phyloP scores from a whole-genome alignment of 2,329 filamentous ascomycete genomes.

The Magnaporthiopsis rhizophila region DNA sequence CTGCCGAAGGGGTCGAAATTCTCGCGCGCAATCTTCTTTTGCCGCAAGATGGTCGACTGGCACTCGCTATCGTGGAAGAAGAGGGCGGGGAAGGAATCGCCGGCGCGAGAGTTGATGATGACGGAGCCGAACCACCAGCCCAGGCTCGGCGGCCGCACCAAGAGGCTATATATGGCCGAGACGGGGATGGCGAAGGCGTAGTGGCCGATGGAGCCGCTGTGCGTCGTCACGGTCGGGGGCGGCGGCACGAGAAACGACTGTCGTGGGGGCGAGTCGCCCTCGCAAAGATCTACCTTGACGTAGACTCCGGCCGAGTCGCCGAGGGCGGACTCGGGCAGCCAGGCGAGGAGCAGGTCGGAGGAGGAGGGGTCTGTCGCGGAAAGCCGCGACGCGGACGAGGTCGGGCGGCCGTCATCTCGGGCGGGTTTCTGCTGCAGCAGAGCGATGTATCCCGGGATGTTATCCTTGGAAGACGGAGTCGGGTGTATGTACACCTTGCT shows the following conservation, averaged over 20 bases:
- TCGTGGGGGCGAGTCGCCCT: slow-evolving; percentile 69
- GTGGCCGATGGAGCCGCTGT: slow-evolving; percentile 61
- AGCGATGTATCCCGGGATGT: slow-evolving; percentile 89
- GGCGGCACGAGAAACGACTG: slow-evolving; percentile 89
- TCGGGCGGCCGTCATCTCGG: slow-evolving; percentile 27
- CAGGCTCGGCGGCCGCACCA: slow-evolving; percentile 83
- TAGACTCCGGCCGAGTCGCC: slow-evolving; percentile 84
- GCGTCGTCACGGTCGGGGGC: slow-evolving; percentile 75
- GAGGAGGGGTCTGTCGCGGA: slow-evolving; percentile 37
- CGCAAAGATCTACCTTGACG: slow-evolving; percentile 87
- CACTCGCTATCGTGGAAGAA: slow-evolving; percentile 99
- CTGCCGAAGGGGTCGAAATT: slow-evolving; percentile 79
- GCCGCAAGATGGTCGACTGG: slow-evolving; percentile 87
- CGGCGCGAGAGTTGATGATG: slow-evolving; percentile 82
- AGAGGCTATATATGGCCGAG: slow-evolving; percentile 80
- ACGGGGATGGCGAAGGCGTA: slow-evolving; percentile 91
- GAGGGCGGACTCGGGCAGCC: slow-evolving; percentile 84
- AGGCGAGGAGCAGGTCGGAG: slow-evolving; percentile 77
- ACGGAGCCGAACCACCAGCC: slow-evolving; percentile 99
- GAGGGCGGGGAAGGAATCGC: slow-evolving; percentile 87
- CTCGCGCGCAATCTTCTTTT: slow-evolving; percentile 76
- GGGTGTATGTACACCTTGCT: slow-evolving; percentile 99
- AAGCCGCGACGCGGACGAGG: slow-evolving; percentile 34
- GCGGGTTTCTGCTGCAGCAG: slow-evolving; percentile 78
- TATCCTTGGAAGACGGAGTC: slow-evolving; percentile 86